Conservation (phyloP, 2,329 filamentous ascomycete genomes). For the Paecilomyces sp. region DNA sequence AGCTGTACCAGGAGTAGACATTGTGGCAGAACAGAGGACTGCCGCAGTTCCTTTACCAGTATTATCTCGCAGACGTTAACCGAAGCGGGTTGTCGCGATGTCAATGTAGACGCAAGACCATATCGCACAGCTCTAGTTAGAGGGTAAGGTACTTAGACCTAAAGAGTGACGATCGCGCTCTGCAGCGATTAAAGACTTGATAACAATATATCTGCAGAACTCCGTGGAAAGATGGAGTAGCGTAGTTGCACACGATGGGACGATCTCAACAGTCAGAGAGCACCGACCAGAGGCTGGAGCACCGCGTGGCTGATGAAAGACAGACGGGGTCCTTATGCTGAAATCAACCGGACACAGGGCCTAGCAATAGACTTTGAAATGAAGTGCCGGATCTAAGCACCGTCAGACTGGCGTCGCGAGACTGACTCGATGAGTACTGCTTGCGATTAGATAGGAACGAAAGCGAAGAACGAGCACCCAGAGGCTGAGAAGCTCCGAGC, state of each 20-base stretch:
- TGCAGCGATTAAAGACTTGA: neutral
- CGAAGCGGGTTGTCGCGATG: neutral
- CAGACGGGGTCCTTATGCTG: neutral
- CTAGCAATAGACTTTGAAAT: neutral
- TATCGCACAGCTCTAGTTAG: neutral
- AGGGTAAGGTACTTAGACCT: neutral
- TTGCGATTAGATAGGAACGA: neutral
- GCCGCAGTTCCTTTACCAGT: neutral
- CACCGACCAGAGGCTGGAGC: conserved; percentile 1
- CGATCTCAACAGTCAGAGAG: neutral
- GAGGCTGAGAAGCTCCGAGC: neutral
- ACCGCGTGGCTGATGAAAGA: conserved; percentile 2
- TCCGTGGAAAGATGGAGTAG: neutral
- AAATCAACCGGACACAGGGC: neutral
- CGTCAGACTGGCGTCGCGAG: neutral
- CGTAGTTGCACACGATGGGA: neutral
- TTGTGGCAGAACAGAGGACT: conserved; percentile 8
- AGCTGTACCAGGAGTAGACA: conserved; percentile 12
- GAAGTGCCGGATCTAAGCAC: neutral
- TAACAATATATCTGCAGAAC: neutral
- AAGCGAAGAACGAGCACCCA: neutral
- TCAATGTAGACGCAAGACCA: neutral
- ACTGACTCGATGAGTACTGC: neutral
- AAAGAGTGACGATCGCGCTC: neutral
- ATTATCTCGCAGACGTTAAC: neutral